These are phyloP conservation scores for Sugiyamaella paludigena DNA, from an alignment of 1,139 yeast species.

Conservation along the genomic window DNA sequence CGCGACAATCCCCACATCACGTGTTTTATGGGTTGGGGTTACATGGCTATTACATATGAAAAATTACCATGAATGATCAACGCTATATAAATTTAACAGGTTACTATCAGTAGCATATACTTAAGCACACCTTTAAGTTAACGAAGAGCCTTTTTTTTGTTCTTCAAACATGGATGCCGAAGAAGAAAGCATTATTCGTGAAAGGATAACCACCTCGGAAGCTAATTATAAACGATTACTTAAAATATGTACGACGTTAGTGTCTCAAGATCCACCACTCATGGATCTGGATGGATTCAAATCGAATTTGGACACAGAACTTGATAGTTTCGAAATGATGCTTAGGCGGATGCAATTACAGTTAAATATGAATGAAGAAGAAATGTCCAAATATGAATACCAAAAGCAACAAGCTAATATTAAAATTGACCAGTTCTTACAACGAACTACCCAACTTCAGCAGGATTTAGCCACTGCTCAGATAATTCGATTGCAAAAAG, in stretches of 20 bases:
- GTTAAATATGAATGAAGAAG: conserved; percentile 28
- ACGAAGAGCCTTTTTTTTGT: too few relatives aligned
- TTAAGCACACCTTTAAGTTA: too few relatives aligned
- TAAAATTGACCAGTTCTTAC: conserved; percentile 20
- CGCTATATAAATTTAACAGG: too few relatives aligned
- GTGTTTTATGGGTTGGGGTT: too few relatives aligned
- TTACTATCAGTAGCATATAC: too few relatives aligned
- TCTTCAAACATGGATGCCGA: conserved; percentile 20
- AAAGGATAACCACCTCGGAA: conserved; percentile 30
- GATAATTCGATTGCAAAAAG: conserved; percentile 27
- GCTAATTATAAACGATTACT: conserved; percentile 26
- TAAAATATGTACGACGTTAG: conserved; percentile 18
- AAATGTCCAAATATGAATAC: conserved; percentile 24
- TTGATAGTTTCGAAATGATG: conserved; percentile 27
- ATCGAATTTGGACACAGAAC: conserved; percentile 19
- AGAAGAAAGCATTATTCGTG: conserved; percentile 28
- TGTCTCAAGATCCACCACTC: conserved; percentile 4
- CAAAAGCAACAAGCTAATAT: conserved; percentile 21
- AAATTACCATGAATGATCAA: too few relatives aligned
- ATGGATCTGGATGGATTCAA: conserved; percentile 7
- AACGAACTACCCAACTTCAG: conserved; percentile 28
- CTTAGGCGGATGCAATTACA: conserved; percentile 31
- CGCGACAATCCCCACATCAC: too few relatives aligned
- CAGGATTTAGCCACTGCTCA: conserved; percentile 28
- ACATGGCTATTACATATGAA: too few relatives aligned